Conservation (phyloP, 768 basidiomycete genomes). For the Mycena maculata region DNA sequence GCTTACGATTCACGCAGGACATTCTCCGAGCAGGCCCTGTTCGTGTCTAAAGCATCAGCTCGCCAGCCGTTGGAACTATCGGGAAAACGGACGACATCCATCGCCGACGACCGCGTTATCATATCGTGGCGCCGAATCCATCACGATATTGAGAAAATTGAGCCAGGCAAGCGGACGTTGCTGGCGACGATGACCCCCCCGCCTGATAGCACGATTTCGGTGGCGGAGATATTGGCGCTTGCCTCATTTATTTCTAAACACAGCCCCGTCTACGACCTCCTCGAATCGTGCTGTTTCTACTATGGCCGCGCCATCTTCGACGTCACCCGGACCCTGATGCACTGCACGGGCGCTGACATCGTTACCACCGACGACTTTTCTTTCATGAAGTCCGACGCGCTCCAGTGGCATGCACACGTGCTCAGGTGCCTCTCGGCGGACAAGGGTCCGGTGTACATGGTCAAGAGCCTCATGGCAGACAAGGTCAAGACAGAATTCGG, state of each 20-base stretch:
- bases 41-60: background rate
- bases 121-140: background rate
- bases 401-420: background rate
- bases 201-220: background rate
- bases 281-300: background rate
- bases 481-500: background rate
- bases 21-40: too few species aligned
- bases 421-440: too few species aligned
- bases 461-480: background rate
- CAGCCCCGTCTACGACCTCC: constrained; percentile 2
- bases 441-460: background rate
- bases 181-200: constrained; percentile 1
- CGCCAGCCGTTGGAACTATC: background rate
- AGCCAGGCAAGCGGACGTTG: background rate
- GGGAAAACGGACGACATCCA: background rate
- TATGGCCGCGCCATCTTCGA: constrained; percentile 7
- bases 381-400: background rate
- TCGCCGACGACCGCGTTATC: constrained; percentile 1
- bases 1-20: background rate
- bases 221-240: background rate
- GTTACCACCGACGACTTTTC: background rate
- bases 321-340: background rate
- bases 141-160: background rate
- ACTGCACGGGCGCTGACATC: background rate
- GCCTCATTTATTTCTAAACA: background rate